These are phyloP conservation scores for Magnaporthiopsis rhizophila DNA, from an alignment of 2,329 filamentous ascomycete genomes.

Conservation along the genomic window DNA sequence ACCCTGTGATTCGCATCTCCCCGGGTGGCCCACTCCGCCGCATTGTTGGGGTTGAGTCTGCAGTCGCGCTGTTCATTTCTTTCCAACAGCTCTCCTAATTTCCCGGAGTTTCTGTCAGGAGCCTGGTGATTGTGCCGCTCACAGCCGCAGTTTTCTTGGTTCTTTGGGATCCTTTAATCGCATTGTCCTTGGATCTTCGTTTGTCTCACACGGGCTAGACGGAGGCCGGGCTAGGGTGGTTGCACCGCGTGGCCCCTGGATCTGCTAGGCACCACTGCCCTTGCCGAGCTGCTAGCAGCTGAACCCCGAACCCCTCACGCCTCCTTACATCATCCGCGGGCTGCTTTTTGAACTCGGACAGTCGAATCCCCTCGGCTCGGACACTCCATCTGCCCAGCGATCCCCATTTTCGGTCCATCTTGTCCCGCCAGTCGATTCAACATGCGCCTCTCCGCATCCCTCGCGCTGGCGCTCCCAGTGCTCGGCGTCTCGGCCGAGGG, in stretches of 20 bases:
- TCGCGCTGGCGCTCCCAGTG: conserved; percentile 47
- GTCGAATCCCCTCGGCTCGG: neutral
- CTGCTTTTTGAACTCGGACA: neutral
- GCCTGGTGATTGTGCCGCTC: too few species aligned
- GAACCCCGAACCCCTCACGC: conserved; percentile 7
- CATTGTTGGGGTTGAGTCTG: neutral
- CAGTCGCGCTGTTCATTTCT: conserved; percentile 5
- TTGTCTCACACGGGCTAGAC: too few species aligned
- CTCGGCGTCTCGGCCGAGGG: conserved; percentile 44
- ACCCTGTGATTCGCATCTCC: neutral
- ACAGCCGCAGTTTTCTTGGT: neutral
- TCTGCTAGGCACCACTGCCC: neutral
- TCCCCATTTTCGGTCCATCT: neutral
- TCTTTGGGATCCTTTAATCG: neutral
- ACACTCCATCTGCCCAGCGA: neutral
- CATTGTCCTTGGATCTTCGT: neutral
- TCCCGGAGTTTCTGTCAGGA: neutral
- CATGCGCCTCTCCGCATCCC: conserved; percentile 52
- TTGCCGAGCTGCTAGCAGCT: neutral
- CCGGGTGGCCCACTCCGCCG: too few species aligned
- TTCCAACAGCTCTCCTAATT: neutral
- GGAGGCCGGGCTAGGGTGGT: neutral
- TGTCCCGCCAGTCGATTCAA: conserved; percentile 13
- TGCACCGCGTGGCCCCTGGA: neutral
- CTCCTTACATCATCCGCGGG: conserved; percentile 7